Evolutionary conservation across 208 protist genomes (phyloP), one percentile per base, ranked within the genome.

Genomic region (Leishmania gerbilli): DNA sequence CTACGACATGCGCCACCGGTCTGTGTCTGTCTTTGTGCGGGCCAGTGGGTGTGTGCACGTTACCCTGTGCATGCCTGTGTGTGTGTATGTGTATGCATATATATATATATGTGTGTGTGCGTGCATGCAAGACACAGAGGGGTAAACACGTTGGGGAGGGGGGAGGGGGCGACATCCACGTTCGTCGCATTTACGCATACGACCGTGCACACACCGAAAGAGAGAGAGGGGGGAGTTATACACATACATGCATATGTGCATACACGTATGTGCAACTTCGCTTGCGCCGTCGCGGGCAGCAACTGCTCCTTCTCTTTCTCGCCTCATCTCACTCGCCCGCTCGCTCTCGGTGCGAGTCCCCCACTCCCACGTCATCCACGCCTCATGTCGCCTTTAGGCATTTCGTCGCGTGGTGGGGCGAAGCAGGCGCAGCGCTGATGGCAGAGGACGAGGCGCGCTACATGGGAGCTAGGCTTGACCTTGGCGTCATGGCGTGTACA

Each of bases 41-140:
- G 27, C 27, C 15, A n/a, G 74, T 65, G 69, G 71, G 21, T 51
- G 79, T 49, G 58, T 77, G 11, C 68, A n/a, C 76, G 60, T 65
- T 19, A 47, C 56, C 67, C 45, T 58, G 34, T 69, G 17, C 67
- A 51, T 81, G 56, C 60, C 24, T 81, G 37, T 71, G 55, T 51
- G 45, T 55, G 11, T 55, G 27, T 76, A 27, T 51, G 15, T 34
- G 17, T 79, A 11, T 9, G 9, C 7, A 45, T 42, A 42, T 42
- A 42, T 42, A 42, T 42, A 42, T 42, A 42, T 42, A 0, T 42
- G 0, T 51, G 42, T 55, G 9, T 55, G 40, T 76, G 15, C 37
- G 40, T 74, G 67, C 1, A 7, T n/a, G 64, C 11, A n/a, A 51
- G 11, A 53, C 0, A 13, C 11, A 68, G 62, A 40, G 62, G 24